A percentile compares a stretch with the other conserved stretches of the same genome.
Evolutionary conservation across 2,329 filamentous ascomycete species (phyloP).

Genomic region (Talaromyces albobiverticillius): DNA sequence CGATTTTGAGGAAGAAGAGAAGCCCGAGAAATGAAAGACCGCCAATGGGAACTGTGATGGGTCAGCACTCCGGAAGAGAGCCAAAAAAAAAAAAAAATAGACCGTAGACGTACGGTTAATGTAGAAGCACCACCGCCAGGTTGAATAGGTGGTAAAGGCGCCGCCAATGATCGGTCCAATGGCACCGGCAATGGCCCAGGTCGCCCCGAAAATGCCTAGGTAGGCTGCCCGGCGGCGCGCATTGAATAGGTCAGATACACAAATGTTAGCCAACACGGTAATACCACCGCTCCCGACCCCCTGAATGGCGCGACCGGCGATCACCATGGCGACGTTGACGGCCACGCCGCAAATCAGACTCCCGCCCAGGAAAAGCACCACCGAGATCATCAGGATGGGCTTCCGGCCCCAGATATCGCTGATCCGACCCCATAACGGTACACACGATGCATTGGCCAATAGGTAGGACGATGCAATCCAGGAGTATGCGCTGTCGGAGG

Average conservation of each 20-base stretch:
- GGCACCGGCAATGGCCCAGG: slow-evolving; percentile 53
- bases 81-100: no score
- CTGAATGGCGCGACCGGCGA: slow-evolving; percentile 45
- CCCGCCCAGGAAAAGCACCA: slow-evolving; percentile 52
- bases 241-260: slow-evolving; percentile 51
- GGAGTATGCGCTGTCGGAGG: not conserved
- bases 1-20: slow-evolving; percentile 57
- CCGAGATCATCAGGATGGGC: slow-evolving; percentile 48
- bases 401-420: slow-evolving; percentile 59
- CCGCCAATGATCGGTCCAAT: slow-evolving; percentile 61
- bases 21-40: slow-evolving; percentile 47
- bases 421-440: slow-evolving; percentile 29
- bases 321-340: slow-evolving; percentile 46
- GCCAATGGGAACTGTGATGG: slow-evolving; percentile 40
- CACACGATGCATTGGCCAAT: slow-evolving; percentile 43
- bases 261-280: slow-evolving; percentile 48
- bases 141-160: slow-evolving; percentile 56
- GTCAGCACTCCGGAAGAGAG: no score
- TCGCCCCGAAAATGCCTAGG: slow-evolving; percentile 39
- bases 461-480: slow-evolving; percentile 55
- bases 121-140: slow-evolving; percentile 62
- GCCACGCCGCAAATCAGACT: slow-evolving; percentile 50
- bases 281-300: slow-evolving; percentile 50
- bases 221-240: slow-evolving; percentile 42
- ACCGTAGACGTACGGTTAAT: no score